Base-by-base conservation (phyloP, 2,329 filamentous ascomycete species). In the Aureobasidium sp. region DNA sequence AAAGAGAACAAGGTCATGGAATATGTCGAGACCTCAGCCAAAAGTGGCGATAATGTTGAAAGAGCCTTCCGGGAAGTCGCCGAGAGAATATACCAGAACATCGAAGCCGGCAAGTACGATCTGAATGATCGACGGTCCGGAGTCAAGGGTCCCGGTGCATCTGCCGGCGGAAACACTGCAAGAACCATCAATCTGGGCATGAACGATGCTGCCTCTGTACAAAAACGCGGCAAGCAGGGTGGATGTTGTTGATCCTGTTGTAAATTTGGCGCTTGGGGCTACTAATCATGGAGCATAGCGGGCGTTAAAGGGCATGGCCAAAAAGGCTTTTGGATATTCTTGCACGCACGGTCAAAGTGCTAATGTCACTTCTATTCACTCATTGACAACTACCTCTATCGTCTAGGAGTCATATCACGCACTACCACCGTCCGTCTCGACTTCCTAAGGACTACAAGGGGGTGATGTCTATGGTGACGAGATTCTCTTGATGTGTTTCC, bases 21-120 rank as follows among this genome's bases (percentile, higher is more conserved):
- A 72, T 97, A 97, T 73, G 91, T 97, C 65, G 94, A 99, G 79
- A 99, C 94, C 42, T 92, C 88, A 67, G 94, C 94, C 54, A 99
- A 97, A 80, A 95, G 88, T 65, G 94, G 94, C 58, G 91, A 96
- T 72, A 91, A 91, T 56, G 94, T 99, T 39, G 94, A 99, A 74
- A 84, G 86, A 67, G 94, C 94, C 1, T 99, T 99, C 70, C 82
- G 96, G 71, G 86, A 94, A 70, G 92, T 97, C 15, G 91, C 94
- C 22, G 91, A 97, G 79, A 82, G 92, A 74, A 97, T 99, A 78
- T 96, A 95, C 72, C 86, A 93, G 73, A 97, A 97, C 70, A 97
- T 99, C 65, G 91, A 97, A 78, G 90, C 90, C 1, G 94, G 94
- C 12, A 90, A 86, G 72, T 97, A 97, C 73, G 92, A 99, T 76